phyloP scores from a whole-genome alignment of 441 rosid species.

The Jatropha multifida region DNA sequence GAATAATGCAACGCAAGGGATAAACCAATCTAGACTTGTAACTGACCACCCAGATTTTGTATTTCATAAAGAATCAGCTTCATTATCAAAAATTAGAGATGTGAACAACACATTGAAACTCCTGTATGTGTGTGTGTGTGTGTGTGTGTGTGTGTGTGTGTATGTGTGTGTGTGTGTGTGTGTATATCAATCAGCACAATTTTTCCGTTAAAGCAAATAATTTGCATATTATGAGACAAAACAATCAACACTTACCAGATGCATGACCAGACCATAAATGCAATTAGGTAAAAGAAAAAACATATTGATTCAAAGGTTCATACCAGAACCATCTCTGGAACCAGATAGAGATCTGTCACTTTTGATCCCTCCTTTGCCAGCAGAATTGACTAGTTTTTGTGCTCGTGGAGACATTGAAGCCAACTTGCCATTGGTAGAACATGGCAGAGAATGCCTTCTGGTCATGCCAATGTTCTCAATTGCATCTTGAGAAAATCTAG shows the following conservation, averaged over 20 bases:
- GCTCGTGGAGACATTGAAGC: slow-evolving; percentile 58
- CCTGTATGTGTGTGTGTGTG: no score
- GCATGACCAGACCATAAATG: background rate
- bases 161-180: no score
- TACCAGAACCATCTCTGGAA: slow-evolving; percentile 64
- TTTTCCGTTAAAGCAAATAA: background rate
- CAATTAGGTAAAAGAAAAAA: background rate
- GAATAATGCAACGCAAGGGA: background rate
- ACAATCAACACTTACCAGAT: background rate
- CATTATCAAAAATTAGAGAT: background rate
- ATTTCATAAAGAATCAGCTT: background rate
- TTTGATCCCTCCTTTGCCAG: slow-evolving; percentile 20
- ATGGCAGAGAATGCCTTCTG: slow-evolving; percentile 75
- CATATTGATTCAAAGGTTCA: slow-evolving; percentile 17
- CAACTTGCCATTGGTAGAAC: slow-evolving; percentile 47
- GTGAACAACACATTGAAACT: background rate
- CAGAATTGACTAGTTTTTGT: slow-evolving; percentile 31
- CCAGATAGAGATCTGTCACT: slow-evolving; percentile 25
- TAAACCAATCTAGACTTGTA: background rate
- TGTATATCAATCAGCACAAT: background rate
- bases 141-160: no score
- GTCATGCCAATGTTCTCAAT: slow-evolving; percentile 37
- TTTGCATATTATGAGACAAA: background rate
- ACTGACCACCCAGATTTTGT: background rate
- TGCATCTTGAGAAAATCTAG: slow-evolving; percentile 43